Percentiles rank a stretch among this genome's conserved stretches.
Conservation (phyloP, 805 yeast genomes). For the Torulaspora delbrueckii region DNA sequence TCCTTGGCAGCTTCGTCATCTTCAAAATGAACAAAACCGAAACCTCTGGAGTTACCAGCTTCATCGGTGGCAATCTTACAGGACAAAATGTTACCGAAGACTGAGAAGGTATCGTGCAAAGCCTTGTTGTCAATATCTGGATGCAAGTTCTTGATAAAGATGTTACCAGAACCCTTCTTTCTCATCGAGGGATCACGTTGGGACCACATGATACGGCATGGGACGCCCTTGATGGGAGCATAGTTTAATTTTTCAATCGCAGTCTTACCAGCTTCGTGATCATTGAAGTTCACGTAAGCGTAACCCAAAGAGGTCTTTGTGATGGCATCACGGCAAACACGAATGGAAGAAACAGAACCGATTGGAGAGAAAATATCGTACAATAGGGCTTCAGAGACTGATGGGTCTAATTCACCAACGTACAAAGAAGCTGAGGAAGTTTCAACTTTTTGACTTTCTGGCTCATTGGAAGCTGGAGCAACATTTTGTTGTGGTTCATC, state of each 20-base stretch:
- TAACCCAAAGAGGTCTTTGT: slow-evolving; percentile 96
- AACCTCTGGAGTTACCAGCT: slow-evolving; percentile 86
- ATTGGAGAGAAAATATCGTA: slow-evolving; percentile 92
- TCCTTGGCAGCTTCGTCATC: slow-evolving; percentile 86
- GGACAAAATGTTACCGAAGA: slow-evolving; percentile 91
- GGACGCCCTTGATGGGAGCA: slow-evolving; percentile 86
- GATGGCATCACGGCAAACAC: slow-evolving; percentile 98
- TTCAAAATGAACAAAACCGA: slow-evolving; percentile 97
- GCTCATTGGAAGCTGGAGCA: slow-evolving; percentile 32
- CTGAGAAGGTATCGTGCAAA: slow-evolving; percentile 94
- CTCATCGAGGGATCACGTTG: slow-evolving; percentile 97
- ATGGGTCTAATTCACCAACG: slow-evolving; percentile 93
- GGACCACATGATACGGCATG: slow-evolving; percentile 99
- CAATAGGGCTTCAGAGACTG: slow-evolving; percentile 89
- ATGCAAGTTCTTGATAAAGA: slow-evolving; percentile 96
- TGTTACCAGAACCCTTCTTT: slow-evolving; percentile 93
- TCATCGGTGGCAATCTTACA: slow-evolving; percentile 97
- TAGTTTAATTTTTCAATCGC: slow-evolving; percentile 96
- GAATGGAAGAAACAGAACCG: slow-evolving; percentile 93
- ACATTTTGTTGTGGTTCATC: slow-evolving; percentile 32
- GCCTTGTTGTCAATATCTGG: slow-evolving; percentile 99
- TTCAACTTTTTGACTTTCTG: slow-evolving; percentile 38
- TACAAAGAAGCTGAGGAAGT: slow-evolving; percentile 79
- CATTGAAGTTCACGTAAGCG: slow-evolving; percentile 95
- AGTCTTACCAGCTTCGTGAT: slow-evolving; percentile 81